Conservation (phyloP, 345 rosid species). For the Salix exigua region DNA sequence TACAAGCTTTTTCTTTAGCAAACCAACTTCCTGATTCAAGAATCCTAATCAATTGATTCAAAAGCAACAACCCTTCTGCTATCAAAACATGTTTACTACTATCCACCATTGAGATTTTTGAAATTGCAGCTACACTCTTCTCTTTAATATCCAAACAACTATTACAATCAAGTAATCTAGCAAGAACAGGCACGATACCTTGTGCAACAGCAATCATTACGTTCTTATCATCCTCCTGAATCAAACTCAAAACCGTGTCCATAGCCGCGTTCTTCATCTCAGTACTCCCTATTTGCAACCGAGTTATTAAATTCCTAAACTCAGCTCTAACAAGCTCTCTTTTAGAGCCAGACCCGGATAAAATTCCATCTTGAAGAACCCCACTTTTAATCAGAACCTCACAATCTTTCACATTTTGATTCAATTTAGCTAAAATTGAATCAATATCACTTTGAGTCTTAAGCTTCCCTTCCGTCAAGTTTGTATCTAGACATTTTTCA, state of each 20-base stretch:
- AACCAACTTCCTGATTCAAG: constrained; percentile 86
- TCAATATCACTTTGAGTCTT: constrained; percentile 86
- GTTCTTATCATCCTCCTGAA: constrained; percentile 74
- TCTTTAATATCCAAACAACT: constrained; percentile 60
- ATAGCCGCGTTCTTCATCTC: constrained; percentile 75
- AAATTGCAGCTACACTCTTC: constrained; percentile 62
- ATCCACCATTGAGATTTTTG: constrained; percentile 69
- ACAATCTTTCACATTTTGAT: constrained; percentile 58
- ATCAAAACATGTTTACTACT: constrained; percentile 70
- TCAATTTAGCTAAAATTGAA: constrained; percentile 60
- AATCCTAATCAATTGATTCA: constrained; percentile 72
- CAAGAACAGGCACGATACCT: constrained; percentile 78
- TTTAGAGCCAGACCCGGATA: constrained; percentile 39
- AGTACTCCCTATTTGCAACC: constrained; percentile 72
- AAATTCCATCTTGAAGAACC: constrained; percentile 39
- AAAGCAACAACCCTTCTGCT: constrained; percentile 68
- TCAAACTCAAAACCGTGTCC: constrained; percentile 52
- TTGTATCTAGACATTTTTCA: constrained; percentile 40
- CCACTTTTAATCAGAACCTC: constrained; percentile 67
- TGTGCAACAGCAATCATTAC: constrained; percentile 85
- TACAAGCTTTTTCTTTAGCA: constrained; percentile 80
- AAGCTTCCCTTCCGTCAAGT: constrained; percentile 71
- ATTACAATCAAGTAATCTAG: constrained; percentile 57
- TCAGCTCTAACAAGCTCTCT: constrained; percentile 64
- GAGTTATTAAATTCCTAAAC: constrained; percentile 59